Conservation (phyloP, 768 basidiomycete genomes). For the Lactarius evosmus region DNA sequence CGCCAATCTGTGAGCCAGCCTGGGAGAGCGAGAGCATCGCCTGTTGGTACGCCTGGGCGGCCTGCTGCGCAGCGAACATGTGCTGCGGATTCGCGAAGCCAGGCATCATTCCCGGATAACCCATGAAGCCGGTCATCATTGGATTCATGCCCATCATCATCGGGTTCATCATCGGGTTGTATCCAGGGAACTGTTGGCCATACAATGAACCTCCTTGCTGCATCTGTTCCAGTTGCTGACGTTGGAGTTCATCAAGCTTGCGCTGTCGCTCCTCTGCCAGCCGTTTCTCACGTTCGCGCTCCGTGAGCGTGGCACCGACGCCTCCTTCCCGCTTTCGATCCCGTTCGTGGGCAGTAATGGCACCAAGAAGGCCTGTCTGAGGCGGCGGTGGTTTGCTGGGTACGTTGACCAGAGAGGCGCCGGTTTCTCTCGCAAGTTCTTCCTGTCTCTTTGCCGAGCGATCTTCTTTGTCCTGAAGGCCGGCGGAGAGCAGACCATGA, state of each 20-base stretch:
- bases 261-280: conserved; percentile 90
- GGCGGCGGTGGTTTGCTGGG: conserved; percentile 92
- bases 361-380: conserved; percentile 92
- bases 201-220: conserved; percentile 75
- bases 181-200: conserved; percentile 46
- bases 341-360: conserved; percentile 92
- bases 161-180: conserved; percentile 77
- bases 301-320: conserved; percentile 90
- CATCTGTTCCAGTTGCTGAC: conserved; percentile 88
- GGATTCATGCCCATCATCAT: conserved; percentile 60
- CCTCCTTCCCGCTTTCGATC: conserved; percentile 95
- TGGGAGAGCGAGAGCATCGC: conserved; percentile 81
- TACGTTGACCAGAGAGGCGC: conserved; percentile 92
- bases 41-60: conserved; percentile 83
- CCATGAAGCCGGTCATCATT: conserved; percentile 58
- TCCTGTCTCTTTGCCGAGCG: conserved; percentile 95
- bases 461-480: conserved; percentile 93
- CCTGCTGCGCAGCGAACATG: conserved; percentile 83
- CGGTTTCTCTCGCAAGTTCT: conserved; percentile 86
- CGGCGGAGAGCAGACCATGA: conserved; percentile 91
- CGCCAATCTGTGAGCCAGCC: conserved; percentile 71
- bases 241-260: conserved; percentile 86
- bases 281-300: conserved; percentile 90
- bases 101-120: conserved; percentile 53
- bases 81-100: conserved; percentile 62